Evolutionary conservation across 805 yeast species (phyloP).

Genomic region (Metschnikowia arizonensis): DNA sequence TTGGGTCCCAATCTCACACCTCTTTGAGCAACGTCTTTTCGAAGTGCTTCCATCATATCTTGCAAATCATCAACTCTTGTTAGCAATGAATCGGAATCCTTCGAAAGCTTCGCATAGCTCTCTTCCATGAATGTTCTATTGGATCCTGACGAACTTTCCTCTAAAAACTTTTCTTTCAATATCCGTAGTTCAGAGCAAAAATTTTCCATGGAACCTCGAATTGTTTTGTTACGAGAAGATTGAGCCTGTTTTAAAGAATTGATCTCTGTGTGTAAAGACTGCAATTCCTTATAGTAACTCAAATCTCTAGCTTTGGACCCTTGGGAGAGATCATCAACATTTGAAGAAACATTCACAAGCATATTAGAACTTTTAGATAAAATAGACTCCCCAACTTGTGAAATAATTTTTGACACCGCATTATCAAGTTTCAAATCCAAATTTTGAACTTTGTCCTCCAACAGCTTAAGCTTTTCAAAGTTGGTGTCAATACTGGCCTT

Average conservation of each 20-base stretch:
- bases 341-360: not conserved
- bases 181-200: conserved; percentile 45
- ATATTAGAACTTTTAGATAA: not conserved
- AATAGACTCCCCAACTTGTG: conserved; percentile 12
- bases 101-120: conserved; percentile 68
- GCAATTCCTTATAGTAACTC: conserved; percentile 8
- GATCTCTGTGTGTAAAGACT: conserved; percentile 54
- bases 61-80: conserved; percentile 87
- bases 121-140: conserved; percentile 64
- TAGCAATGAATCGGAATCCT: conserved; percentile 68
- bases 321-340: not conserved
- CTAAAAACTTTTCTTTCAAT: conserved; percentile 49
- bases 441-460: conserved; percentile 8
- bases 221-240: conserved; percentile 35
- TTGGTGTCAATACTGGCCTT: not conserved
- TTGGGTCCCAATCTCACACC: conserved; percentile 78
- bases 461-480: conserved; percentile 3
- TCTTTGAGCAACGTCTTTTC: conserved; percentile 88
- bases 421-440: conserved; percentile 10
- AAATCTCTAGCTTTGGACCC: conserved; percentile 12
- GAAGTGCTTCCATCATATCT: conserved; percentile 81
- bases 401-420: conserved; percentile 8
- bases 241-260: conserved; percentile 57
- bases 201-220: conserved; percentile 41
- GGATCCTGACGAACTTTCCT: conserved; percentile 28